phyloP scores from a whole-genome alignment of 2,329 filamentous ascomycete species.

The Talaromyces sp. region DNA sequence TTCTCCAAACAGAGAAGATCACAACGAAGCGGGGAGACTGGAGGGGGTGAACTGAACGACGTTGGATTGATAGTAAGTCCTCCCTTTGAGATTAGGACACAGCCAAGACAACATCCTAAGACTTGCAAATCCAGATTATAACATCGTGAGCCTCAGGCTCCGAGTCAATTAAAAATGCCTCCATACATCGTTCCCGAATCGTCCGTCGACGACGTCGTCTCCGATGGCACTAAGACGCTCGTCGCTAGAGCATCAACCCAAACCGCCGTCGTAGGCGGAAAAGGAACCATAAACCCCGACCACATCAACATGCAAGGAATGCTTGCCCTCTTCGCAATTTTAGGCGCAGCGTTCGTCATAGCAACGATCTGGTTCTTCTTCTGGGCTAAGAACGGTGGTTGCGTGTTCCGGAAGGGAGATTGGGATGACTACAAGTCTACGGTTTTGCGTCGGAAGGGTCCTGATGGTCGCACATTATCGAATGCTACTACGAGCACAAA shows the following conservation, averaged over 20 bases:
- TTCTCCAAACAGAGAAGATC: background rate
- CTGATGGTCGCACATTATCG: slow-evolving; percentile 80
- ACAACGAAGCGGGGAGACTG: background rate
- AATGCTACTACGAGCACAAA: slow-evolving; percentile 79
- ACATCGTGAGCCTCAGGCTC: slow-evolving; percentile 10
- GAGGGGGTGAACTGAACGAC: background rate
- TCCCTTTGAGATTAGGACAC: background rate
- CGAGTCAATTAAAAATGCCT: slow-evolving; percentile 10
- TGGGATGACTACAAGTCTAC: slow-evolving; percentile 99
- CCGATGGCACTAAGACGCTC: slow-evolving; percentile 17
- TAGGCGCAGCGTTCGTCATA: slow-evolving; percentile 73
- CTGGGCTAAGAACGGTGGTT: slow-evolving; percentile 94
- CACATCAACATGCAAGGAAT: slow-evolving; percentile 60
- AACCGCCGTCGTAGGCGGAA: slow-evolving; percentile 16
- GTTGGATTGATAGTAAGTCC: slow-evolving; percentile 6
- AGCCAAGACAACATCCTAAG: background rate
- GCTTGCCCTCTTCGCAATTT: slow-evolving; percentile 80
- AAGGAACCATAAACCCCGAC: slow-evolving; percentile 42
- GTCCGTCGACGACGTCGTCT: background rate
- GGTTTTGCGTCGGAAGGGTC: slow-evolving; percentile 81
- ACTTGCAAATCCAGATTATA: slow-evolving; percentile 21
- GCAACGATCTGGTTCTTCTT: slow-evolving; percentile 96
- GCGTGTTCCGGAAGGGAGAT: slow-evolving; percentile 78
- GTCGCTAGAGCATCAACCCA: slow-evolving; percentile 23
- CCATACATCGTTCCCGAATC: slow-evolving; percentile 3